Conservation (phyloP, 2,329 filamentous ascomycete species). For the Paramyrothecium roridum region DNA sequence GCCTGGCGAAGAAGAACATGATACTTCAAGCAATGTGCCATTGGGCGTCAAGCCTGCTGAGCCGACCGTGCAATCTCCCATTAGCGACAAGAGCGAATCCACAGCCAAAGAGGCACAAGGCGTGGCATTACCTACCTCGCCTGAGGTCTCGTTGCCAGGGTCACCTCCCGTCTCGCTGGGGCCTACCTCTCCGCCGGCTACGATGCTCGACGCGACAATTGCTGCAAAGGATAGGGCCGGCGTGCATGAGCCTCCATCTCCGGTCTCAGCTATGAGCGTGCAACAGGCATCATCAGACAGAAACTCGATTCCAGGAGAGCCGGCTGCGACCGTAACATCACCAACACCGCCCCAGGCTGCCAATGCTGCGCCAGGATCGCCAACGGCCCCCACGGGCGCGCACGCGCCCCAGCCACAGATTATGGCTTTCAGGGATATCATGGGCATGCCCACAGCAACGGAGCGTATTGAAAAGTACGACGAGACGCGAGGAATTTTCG, state of each 20-base stretch:
- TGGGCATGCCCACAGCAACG: constrained; percentile 59
- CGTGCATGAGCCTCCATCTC: constrained; percentile 39
- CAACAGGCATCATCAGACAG: background rate
- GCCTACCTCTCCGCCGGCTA: background rate
- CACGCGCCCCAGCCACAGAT: constrained; percentile 23
- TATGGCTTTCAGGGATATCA: constrained; percentile 72
- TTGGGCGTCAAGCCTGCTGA: background rate
- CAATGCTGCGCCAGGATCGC: constrained; percentile 16
- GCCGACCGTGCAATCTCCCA: background rate
- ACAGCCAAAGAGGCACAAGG: background rate
- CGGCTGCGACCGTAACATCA: background rate
- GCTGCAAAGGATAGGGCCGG: background rate
- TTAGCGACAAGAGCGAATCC: background rate
- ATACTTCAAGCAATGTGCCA: background rate
- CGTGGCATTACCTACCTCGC: too few species aligned
- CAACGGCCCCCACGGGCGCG: constrained; percentile 30
- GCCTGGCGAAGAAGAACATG: constrained; percentile 3
- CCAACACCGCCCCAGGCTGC: background rate
- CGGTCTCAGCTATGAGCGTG: constrained; percentile 35
- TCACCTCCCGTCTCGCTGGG: background rate
- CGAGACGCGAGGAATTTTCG: constrained; percentile 68
- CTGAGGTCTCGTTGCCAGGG: background rate
- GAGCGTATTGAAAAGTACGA: constrained; percentile 75
- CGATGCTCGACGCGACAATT: background rate
- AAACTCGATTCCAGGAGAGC: background rate